Conservation (phyloP, 2,329 filamentous ascomycete genomes). For the Penicillium olsonii region DNA sequence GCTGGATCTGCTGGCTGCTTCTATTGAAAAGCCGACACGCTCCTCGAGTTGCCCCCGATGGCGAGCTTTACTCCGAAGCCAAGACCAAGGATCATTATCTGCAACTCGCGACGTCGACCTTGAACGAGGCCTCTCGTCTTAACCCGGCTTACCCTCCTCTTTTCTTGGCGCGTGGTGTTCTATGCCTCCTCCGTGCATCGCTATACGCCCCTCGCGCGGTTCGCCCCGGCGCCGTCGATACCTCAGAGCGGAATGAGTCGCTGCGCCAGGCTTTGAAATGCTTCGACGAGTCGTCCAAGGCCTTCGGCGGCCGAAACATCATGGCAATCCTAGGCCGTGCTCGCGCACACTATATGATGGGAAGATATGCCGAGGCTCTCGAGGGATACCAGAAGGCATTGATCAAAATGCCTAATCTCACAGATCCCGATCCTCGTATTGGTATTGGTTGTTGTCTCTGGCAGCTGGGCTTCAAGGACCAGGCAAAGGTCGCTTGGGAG, state of each 20-base stretch:
- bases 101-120: constrained; percentile 80
- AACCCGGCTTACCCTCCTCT: constrained; percentile 91
- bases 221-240: constrained; percentile 64
- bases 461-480: constrained; percentile 92
- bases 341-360: constrained; percentile 80
- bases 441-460: constrained; percentile 97
- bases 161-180: constrained; percentile 85
- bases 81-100: constrained; percentile 94
- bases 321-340: constrained; percentile 90
- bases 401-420: constrained; percentile 79
- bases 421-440: constrained; percentile 92
- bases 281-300: constrained; percentile 89
- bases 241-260: constrained; percentile 71
- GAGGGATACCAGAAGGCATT: constrained; percentile 85
- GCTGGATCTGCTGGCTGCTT: constrained; percentile 87
- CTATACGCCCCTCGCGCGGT: constrained; percentile 72
- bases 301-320: constrained; percentile 84
- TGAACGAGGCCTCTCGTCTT: constrained; percentile 94
- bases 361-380: constrained; percentile 81
- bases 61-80: constrained; percentile 65
- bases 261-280: constrained; percentile 84
- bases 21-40: constrained; percentile 86
- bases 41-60: constrained; percentile 66
- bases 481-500: constrained; percentile 89
- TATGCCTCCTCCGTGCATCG: constrained; percentile 85